A percentile compares a stretch with the other conserved stretches of the same genome.
Conservation (phyloP, 805 yeast genomes). For the Zygoascus ofunaensis region DNA sequence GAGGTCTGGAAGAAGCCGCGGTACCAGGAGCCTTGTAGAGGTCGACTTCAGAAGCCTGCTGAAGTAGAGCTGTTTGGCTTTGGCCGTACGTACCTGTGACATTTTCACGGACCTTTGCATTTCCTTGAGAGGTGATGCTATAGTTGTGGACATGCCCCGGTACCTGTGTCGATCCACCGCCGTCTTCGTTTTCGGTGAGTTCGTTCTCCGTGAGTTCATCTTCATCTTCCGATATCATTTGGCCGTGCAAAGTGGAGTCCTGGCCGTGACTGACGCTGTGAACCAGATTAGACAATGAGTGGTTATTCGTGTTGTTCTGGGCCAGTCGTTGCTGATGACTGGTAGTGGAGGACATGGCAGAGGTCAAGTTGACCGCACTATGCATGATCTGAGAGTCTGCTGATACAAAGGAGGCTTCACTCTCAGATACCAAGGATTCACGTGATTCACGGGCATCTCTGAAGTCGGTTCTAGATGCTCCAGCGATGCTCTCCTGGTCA, state of each 20-base stretch:
- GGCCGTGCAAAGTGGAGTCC: slow-evolving; percentile 4
- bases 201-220: not conserved
- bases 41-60: not conserved
- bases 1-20: not conserved
- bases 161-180: not conserved
- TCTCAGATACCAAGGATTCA: not conserved
- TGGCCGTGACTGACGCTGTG: slow-evolving; percentile 14
- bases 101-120: not conserved
- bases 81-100: not conserved
- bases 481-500: not conserved
- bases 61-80: not conserved
- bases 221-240: not conserved
- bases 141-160: not conserved
- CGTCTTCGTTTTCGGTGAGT: not conserved
- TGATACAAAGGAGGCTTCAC: not conserved
- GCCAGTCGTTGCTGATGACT: no score
- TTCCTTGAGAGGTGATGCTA: not conserved
- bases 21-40: not conserved
- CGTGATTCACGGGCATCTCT: no score
- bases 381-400: not conserved
- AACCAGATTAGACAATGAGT: not conserved
- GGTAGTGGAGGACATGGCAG: no score
- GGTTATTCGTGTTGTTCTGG: not conserved
- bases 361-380: not conserved
- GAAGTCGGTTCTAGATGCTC: not conserved